Conservation (phyloP, 2,329 filamentous ascomycete genomes). For the Hypoxylon sp. region DNA sequence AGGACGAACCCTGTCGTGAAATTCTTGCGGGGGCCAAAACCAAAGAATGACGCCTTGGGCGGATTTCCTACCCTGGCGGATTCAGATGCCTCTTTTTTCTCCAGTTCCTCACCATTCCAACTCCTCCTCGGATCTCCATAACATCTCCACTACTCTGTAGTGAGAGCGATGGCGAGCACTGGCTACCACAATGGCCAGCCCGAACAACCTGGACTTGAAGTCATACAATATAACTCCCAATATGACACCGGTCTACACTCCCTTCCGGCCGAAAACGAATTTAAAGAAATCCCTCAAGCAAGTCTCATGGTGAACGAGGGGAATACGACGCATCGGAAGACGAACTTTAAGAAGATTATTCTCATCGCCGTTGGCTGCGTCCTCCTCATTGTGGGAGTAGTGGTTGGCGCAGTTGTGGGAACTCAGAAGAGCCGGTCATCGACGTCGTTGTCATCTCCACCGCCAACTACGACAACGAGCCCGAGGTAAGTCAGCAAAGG, state of each 20-base stretch:
- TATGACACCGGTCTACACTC: constrained; percentile 1
- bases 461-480: constrained; percentile 1
- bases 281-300: not conserved
- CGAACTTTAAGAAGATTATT: constrained; percentile 18
- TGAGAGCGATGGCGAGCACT: constrained; percentile 24
- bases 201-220: constrained; percentile 32
- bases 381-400: constrained; percentile 17
- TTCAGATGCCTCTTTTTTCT: constrained; percentile 1
- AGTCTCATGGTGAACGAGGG: not conserved
- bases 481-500: constrained; percentile 7
- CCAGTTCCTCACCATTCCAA: not conserved
- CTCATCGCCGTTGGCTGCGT: constrained; percentile 13
- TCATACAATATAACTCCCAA: not conserved
- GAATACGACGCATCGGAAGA: not conserved
- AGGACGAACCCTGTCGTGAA: not conserved
- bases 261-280: not conserved
- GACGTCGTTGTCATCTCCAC: not conserved
- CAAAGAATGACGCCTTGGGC: not conserved
- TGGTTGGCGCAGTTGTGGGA: constrained; percentile 24
- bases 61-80: not conserved
- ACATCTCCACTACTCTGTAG: constrained; percentile 19
- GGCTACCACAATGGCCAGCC: constrained; percentile 3
- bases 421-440: constrained; percentile 10
- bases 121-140: not conserved
- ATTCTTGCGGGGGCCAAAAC: not conserved